phyloP scores from a whole-genome alignment of 1,284 basidiomycete species.

The Crepidotus sp. region DNA sequence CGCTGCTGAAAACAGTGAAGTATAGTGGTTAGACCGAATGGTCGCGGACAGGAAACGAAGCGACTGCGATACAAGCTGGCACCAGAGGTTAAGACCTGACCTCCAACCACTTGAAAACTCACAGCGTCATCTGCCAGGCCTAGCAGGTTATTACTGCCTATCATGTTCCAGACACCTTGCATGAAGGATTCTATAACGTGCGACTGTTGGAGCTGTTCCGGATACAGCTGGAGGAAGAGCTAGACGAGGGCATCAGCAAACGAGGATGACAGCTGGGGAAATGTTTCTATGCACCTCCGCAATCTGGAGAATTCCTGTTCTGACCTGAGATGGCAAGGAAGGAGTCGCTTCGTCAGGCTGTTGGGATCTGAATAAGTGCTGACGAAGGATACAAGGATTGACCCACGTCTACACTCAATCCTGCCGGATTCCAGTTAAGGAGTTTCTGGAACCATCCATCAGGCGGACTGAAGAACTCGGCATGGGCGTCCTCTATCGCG shows the following conservation, averaged over 20 bases:
- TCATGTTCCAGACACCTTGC: conserved; percentile 84
- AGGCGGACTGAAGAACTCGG: conserved; percentile 67
- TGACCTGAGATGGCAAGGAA: conserved; percentile 78
- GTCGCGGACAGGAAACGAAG: conserved; percentile 89
- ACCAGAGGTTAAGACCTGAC: conserved; percentile 7
- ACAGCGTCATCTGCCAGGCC: conserved; percentile 76
- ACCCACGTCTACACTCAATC: conserved; percentile 66
- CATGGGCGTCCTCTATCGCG: conserved; percentile 84
- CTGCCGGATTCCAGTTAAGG: conserved; percentile 67
- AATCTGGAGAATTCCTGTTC: conserved; percentile 87
- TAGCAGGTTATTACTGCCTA: conserved; percentile 66
- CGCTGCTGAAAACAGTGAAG: conserved; percentile 60
- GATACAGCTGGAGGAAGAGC: conserved; percentile 88
- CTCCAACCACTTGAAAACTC: conserved; percentile 11
- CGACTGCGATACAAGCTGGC: conserved; percentile 84
- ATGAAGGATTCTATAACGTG: conserved; percentile 78
- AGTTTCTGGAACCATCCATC: conserved; percentile 73
- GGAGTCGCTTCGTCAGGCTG: conserved; percentile 80
- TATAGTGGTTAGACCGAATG: conserved; percentile 80
- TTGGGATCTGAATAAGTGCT: conserved; percentile 1
- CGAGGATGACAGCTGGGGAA: conserved; percentile 2
- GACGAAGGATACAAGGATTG: conserved; percentile 2
- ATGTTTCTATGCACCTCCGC: conserved; percentile 47
- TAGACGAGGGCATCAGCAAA: conserved; percentile 26
- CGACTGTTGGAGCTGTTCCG: conserved; percentile 70